These are phyloP conservation scores for Porogramme epimiltina DNA, from an alignment of 1,284 basidiomycete genomes.

Conservation along the genomic window DNA sequence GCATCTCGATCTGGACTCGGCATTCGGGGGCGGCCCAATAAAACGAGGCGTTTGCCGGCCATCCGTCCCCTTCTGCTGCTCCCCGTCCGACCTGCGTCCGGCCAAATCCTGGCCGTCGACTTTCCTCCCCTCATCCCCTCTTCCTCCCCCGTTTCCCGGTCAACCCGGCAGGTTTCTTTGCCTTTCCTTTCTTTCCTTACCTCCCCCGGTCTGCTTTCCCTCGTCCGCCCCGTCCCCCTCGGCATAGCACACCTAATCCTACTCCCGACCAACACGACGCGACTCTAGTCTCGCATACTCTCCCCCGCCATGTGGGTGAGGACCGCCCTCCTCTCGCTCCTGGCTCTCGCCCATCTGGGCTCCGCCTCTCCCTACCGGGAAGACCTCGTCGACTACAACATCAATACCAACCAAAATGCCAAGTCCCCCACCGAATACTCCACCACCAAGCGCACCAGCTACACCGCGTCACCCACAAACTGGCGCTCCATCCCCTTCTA, in stretches of 20 bases:
- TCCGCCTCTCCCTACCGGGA: conserved; percentile 71
- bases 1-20: conserved; percentile 26
- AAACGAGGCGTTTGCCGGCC: conserved; percentile 29
- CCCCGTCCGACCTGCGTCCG: conserved; percentile 20
- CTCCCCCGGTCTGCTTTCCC: conserved; percentile 17
- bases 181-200: conserved; percentile 27
- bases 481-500: conserved; percentile 87
- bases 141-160: conserved; percentile 7
- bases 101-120: conserved; percentile 22
- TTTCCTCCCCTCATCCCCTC: conserved; percentile 14
- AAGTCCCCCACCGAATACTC: conserved; percentile 70
- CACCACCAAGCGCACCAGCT: conserved; percentile 61
- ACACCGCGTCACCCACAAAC: conserved; percentile 81
- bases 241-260: conserved; percentile 1
- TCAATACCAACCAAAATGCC: conserved; percentile 83
- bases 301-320: conserved; percentile 34
- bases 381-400: conserved; percentile 79
- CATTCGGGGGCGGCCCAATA: conserved; percentile 27
- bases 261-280: conserved; percentile 13
- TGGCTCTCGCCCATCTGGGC: conserved; percentile 28
- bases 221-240: conserved; percentile 9
- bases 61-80: conserved; percentile 22
- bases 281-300: conserved; percentile 3
- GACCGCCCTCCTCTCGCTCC: conserved; percentile 32
- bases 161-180: conserved; percentile 19